Evolutionary conservation across 169 alveolate genomes (phyloP), one percentile per base, ranked within the genome.

Genomic region (Plasmodium knowlesi): DNA sequence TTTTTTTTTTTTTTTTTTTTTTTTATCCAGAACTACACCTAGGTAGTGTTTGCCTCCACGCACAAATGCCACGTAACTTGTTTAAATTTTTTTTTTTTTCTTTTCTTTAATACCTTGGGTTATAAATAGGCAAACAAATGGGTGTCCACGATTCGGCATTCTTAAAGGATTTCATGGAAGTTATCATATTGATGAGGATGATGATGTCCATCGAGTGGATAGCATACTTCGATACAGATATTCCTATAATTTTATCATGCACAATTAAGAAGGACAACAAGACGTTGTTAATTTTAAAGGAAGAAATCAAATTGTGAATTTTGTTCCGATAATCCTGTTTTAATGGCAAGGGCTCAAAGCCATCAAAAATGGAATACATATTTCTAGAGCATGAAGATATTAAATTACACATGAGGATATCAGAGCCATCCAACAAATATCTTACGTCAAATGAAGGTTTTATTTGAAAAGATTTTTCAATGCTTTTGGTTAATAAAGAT

Each of bases 101-200:
- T 25, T 82, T 37, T 67, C 41, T 22, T 67, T 67, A 19, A 14
- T 53, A 95, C 97, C 95, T 94, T 93, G 95, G 96, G 72, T 95
- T 94, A 82, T 92, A 86, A 81, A 93, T 92, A 22, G 99, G 99
- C 57, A 98, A 95, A 80, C 99, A 98, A 53, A 98, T 92, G 16
- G 99, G 99, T 0, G 98, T 97, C 98, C 98, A 98, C 53, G 97
- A 95, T 93, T 98, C 99, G 71, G 96, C 97, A 82, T 97, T 97
- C 82, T 97, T 96, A 46, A 98, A 93, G 78, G 98, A 95, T 67
- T 97, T 96, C 81, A 97, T 96, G 22, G 98, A 96, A 83, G 92
- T 95, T 37, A 98, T 98, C 95, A 97, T 97, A 96, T 96, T 97
- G 50, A 97, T 95, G 39, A 97, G 96, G 81, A 97, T 94, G 28